These are phyloP conservation scores for Craspedostauros australis DNA, from an alignment of 108 stramenopile species.

Conservation along the genomic window DNA sequence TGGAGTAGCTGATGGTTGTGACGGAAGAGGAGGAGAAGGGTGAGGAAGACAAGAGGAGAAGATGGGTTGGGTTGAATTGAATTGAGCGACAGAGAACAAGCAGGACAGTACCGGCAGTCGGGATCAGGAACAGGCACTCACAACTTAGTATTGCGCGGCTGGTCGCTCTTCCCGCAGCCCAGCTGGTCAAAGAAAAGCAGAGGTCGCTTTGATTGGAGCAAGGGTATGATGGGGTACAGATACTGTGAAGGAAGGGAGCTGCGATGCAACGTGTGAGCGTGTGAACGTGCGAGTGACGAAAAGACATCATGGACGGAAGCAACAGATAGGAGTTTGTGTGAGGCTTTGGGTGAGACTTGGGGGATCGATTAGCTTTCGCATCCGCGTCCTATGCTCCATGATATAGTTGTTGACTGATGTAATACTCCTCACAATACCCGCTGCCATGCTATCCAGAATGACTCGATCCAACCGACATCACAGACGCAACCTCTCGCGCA, in stretches of 20 bases:
- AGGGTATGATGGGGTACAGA: background rate
- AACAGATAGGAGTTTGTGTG: too few relatives aligned
- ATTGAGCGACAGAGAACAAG: background rate
- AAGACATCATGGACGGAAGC: background rate
- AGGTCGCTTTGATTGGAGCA: background rate
- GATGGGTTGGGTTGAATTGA: too few relatives aligned
- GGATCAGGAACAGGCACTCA: background rate
- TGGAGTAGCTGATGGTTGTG: conserved; percentile 6
- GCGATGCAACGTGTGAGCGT: background rate
- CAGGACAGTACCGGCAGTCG: background rate
- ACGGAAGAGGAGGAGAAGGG: too few relatives aligned
- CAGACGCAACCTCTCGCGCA: too few relatives aligned
- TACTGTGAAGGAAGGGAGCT: background rate
- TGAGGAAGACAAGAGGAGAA: too few relatives aligned
- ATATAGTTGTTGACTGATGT: too few relatives aligned
- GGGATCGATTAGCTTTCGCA: too few relatives aligned
- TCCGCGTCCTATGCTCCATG: too few relatives aligned
- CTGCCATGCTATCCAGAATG: background rate
- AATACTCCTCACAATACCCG: background rate
- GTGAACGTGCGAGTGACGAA: background rate
- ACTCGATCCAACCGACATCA: too few relatives aligned
- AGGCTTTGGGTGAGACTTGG: too few relatives aligned
- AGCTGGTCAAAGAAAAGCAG: conserved; percentile 2
- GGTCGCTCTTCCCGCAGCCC: background rate
- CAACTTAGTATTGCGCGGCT: background rate